Percentiles rank a stretch among this genome's conserved stretches.
phyloP scores from a whole-genome alignment of 2,329 filamentous ascomycete genomes.

The Fusarium aywerte region DNA sequence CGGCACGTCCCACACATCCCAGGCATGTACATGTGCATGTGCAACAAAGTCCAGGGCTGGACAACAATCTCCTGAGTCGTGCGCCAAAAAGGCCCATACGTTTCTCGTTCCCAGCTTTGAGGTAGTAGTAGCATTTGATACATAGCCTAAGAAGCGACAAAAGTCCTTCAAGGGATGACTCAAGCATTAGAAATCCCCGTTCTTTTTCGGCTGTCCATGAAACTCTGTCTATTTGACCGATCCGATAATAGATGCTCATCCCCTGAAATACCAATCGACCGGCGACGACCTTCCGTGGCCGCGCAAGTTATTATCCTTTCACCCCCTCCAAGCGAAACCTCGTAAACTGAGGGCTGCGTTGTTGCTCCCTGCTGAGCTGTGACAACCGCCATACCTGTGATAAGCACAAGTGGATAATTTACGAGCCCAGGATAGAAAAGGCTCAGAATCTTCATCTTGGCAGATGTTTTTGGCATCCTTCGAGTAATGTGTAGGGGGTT shows the following conservation, averaged over 20 bases:
- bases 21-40: not conserved
- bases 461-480: not conserved
- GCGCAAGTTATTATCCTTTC: slow-evolving; percentile 9
- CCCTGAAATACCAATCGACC: not conserved
- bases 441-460: slow-evolving; percentile 4
- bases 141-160: not conserved
- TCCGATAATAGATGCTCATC: slow-evolving; percentile 22
- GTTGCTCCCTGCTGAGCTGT: slow-evolving; percentile 14
- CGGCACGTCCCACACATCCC: slow-evolving; percentile 22
- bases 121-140: not conserved
- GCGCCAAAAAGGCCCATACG: slow-evolving; percentile 13
- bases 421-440: not conserved
- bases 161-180: slow-evolving; percentile 6
- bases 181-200: not conserved
- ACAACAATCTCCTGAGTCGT: slow-evolving; percentile 9
- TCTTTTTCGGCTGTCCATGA: slow-evolving; percentile 9
- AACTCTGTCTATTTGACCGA: slow-evolving; percentile 17
- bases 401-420: slow-evolving; percentile 4
- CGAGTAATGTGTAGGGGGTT: not conserved
- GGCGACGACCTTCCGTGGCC: slow-evolving; percentile 9
- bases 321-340: slow-evolving; percentile 22
- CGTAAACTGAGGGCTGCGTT: slow-evolving; percentile 8
- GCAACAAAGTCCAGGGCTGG: slow-evolving; percentile 10
- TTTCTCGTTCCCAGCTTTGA: slow-evolving; percentile 14
- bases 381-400: not conserved